Percentiles rank a stretch among this genome's conserved stretches.
Evolutionary conservation across 306 rosid genomes (phyloP).

Genomic region (Sophora flavescens): DNA sequence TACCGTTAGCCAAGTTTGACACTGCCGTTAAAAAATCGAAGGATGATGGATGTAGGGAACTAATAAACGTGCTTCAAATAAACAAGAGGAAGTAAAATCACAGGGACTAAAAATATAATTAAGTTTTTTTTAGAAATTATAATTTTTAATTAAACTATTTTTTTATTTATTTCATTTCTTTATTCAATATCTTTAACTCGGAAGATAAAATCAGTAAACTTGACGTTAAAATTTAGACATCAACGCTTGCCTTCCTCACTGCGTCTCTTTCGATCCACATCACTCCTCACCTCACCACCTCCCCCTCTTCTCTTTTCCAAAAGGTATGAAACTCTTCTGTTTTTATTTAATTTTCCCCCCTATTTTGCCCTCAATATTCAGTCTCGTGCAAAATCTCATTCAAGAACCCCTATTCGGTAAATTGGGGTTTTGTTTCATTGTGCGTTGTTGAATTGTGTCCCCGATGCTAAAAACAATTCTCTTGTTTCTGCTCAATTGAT

Average conservation of each 20-base stretch:
- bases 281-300: background rate
- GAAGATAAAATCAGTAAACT: background rate
- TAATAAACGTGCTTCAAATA: no score
- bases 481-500: background rate
- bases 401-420: background rate
- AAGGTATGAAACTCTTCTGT: slow-evolving; percentile 23
- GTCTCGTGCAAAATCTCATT: background rate
- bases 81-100: no score
- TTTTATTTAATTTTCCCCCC: no score
- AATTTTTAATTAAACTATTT: no score
- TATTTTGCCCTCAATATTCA: background rate
- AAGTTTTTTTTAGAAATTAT: no score
- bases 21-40: no score
- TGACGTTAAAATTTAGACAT: background rate
- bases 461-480: background rate
- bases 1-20: no score
- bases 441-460: background rate
- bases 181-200: no score
- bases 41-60: no score
- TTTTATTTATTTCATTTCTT: no score
- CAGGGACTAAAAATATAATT: no score
- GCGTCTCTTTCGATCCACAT: background rate
- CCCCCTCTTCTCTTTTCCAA: background rate
- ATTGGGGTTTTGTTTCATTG: background rate
- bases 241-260: background rate